Evolutionary conservation across 2,329 filamentous ascomycete species (phyloP), one percentile per base, ranked within the genome.

Genomic region (Colletotrichum musicola): DNA sequence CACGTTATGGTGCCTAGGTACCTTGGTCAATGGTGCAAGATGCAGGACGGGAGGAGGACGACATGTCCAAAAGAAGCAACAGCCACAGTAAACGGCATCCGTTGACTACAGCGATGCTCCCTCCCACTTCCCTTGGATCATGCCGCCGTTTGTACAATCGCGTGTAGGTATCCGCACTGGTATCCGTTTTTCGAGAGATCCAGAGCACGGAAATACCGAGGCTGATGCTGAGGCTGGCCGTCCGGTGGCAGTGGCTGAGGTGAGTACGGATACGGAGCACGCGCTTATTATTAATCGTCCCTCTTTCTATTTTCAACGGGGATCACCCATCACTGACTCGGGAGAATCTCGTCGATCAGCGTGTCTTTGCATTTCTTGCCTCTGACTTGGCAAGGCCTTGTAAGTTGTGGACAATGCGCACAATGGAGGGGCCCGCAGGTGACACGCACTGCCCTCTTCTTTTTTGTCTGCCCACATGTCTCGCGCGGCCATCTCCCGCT

Each of bases 341-440:
- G 62, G 66, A 60, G 50, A 61, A 66, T 69, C 66, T 30, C 49
- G 66, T 69, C 66, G 66, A 69, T 69, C 66, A 56, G 22, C 42
- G 50, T 30, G 35, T n/a, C 49, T 68, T 27, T 56, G 54, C 25
- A 25, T 61, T 46, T 38, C 50, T 38, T 42, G 30, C 30, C 20
- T 18, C 18, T 27, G 54, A 20, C 55, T 68, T 61, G 62, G 62
- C 62, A 56, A 44, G 58, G 47, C 30, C 20, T 50, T 65, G 51
- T 42, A 30, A 50, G 12, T 56, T 47, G 40, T 38, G 42, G 47
- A 69, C 66, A 69, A 69, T 66, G 62, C 66, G 50, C 50, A 66
- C 62, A 69, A 69, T 56, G 35, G 49, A 54, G 18, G 47, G 20
- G 16, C 18, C 49, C 44, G 49, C 60, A 27, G 35, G 53, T 55